Percentiles rank a stretch among this genome's conserved stretches.
Conservation (phyloP, 768 basidiomycete species). For the Tremella mesenterica region DNA sequence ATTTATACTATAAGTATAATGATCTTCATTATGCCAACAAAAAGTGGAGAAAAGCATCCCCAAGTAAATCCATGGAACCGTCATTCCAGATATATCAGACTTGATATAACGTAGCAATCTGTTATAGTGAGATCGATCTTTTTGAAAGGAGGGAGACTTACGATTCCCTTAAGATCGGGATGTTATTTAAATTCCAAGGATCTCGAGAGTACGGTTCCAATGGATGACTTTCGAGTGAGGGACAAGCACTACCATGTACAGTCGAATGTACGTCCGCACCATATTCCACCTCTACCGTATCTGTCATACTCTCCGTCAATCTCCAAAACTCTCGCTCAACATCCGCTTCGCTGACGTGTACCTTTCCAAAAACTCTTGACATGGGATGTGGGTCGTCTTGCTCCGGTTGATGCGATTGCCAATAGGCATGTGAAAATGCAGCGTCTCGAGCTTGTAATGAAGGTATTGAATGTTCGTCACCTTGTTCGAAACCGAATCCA, state of each 20-base stretch:
- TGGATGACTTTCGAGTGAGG: constrained; percentile 88
- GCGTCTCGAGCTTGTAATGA: constrained; percentile 85
- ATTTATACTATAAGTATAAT: constrained; percentile 94
- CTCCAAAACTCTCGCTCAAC: constrained; percentile 96
- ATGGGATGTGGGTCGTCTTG: constrained; percentile 13
- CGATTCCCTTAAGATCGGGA: constrained; percentile 85
- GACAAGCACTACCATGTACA: constrained; percentile 94
- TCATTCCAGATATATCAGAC: constrained; percentile 99
- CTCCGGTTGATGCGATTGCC: constrained; percentile 58
- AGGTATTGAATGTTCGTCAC: constrained; percentile 84
- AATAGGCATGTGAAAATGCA: constrained; percentile 85
- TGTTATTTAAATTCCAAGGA: constrained; percentile 96
- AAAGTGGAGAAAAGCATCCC: constrained; percentile 99
- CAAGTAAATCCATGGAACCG: constrained; percentile 97
- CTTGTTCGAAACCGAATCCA: constrained; percentile 97
- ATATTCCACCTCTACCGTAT: constrained; percentile 96
- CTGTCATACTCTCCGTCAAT: constrained; percentile 74
- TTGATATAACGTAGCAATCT: constrained; percentile 95
- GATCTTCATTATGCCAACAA: constrained; percentile 99
- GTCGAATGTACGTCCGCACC: constrained; percentile 99
- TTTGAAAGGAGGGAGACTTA: constrained; percentile 6
- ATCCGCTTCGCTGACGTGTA: constrained; percentile 72
- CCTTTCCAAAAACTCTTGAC: constrained; percentile 26
- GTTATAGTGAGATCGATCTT: background rate
- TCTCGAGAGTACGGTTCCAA: constrained; percentile 76